These are phyloP conservation scores for Leccinum incarnatum DNA, from an alignment of 768 basidiomycete species.

Conservation along the genomic window DNA sequence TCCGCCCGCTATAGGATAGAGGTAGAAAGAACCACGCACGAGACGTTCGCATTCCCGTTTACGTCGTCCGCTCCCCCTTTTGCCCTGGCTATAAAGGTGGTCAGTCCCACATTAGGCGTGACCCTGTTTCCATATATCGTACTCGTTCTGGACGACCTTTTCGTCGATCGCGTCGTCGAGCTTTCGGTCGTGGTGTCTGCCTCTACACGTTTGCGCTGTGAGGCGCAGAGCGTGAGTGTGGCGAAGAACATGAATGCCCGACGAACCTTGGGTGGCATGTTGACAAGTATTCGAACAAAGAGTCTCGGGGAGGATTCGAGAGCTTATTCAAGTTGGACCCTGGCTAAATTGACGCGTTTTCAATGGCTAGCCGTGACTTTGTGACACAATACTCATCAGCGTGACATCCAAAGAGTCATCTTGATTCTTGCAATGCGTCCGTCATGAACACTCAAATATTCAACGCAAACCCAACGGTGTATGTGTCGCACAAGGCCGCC, in stretches of 20 bases:
- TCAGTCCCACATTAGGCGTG: slow-evolving; percentile 1
- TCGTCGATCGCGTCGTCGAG: slow-evolving; percentile 43
- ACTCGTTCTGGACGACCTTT: slow-evolving; percentile 42
- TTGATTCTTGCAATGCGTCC: neutral
- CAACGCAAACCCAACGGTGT: slow-evolving; percentile 91
- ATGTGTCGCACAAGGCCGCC: slow-evolving; percentile 47
- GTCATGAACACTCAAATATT: slow-evolving; percentile 46
- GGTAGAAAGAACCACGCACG: slow-evolving; percentile 24
- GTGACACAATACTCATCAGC: slow-evolving; percentile 12
- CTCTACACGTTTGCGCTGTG: slow-evolving; percentile 59
- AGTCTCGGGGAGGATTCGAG: neutral
- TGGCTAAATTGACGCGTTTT: slow-evolving; percentile 20
- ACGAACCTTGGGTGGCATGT: slow-evolving; percentile 40
- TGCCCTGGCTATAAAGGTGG: slow-evolving; percentile 15
- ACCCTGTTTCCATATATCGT: slow-evolving; percentile 18
- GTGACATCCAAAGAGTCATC: slow-evolving; percentile 14
- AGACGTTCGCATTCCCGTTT: slow-evolving; percentile 6
- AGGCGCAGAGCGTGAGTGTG: slow-evolving; percentile 16
- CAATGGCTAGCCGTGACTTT: slow-evolving; percentile 7
- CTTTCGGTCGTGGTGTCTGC: slow-evolving; percentile 30
- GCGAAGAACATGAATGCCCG: neutral
- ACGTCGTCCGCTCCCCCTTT: slow-evolving; percentile 10
- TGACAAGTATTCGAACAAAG: neutral
- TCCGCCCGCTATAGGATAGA: neutral
- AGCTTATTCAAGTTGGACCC: neutral